Conservation (phyloP, 805 yeast species). For the Teunomyces lycoperdinae region DNA sequence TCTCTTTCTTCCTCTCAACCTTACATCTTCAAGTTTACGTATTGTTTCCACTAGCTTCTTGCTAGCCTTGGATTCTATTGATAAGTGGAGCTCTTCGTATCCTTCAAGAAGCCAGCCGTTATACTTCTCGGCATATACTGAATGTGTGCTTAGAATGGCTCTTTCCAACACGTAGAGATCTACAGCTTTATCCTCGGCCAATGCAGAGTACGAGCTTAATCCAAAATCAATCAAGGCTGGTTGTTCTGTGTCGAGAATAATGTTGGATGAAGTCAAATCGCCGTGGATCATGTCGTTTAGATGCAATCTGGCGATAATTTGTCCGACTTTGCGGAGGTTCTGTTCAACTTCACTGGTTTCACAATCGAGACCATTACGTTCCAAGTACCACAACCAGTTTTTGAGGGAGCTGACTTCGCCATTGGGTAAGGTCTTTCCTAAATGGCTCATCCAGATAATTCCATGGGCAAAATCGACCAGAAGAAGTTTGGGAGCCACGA, state of each 20-base stretch:
- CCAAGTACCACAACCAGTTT: constrained; percentile 68
- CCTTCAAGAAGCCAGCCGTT: constrained; percentile 73
- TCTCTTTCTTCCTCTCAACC: constrained; percentile 91
- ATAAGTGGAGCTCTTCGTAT: constrained; percentile 42
- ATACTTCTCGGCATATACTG: constrained; percentile 62
- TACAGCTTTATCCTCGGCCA: constrained; percentile 95
- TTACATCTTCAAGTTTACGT: constrained; percentile 73
- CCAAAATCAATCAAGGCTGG: constrained; percentile 91
- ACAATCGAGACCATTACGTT: constrained; percentile 25
- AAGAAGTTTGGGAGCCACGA: constrained; percentile 70
- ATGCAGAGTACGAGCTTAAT: constrained; percentile 66
- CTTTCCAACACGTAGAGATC: constrained; percentile 92
- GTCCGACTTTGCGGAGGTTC: constrained; percentile 58
- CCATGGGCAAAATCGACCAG: constrained; percentile 78
- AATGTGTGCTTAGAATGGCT: constrained; percentile 89
- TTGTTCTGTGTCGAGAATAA: constrained; percentile 43
- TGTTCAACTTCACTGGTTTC: constrained; percentile 35
- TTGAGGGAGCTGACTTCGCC: constrained; percentile 62
- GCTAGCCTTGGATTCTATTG: constrained; percentile 27
- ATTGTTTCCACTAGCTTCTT: constrained; percentile 51
- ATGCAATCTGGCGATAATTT: constrained; percentile 69
- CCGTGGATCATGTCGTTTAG: constrained; percentile 83
- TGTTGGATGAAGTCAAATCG: constrained; percentile 87
- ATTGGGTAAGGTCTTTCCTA: constrained; percentile 56
- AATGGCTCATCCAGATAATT: constrained; percentile 80